A percentile compares a stretch with the other conserved stretches of the same genome.
phyloP scores from a whole-genome alignment of 495 filamentous ascomycete genomes.

The Annulohypoxylon bovei region DNA sequence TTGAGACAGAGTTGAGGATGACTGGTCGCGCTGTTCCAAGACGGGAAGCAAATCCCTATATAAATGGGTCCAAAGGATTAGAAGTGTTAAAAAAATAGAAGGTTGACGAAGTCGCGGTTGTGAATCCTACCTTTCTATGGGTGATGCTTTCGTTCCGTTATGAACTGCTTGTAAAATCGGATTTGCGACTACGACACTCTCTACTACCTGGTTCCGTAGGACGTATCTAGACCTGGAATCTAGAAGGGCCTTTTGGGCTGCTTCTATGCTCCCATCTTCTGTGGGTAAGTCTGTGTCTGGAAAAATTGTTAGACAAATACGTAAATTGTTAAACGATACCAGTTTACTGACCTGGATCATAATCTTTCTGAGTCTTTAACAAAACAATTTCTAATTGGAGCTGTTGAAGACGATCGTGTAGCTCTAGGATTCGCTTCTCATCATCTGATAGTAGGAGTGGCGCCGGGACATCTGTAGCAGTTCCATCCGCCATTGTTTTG shows the following conservation, averaged over 20 bases:
- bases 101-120: background rate
- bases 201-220: slow-evolving; percentile 72
- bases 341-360: slow-evolving; percentile 43
- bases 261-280: slow-evolving; percentile 58
- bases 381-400: slow-evolving; percentile 75
- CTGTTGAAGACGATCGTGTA: slow-evolving; percentile 75
- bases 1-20: slow-evolving; percentile 68
- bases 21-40: slow-evolving; percentile 72
- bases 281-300: slow-evolving; percentile 18
- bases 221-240: slow-evolving; percentile 74
- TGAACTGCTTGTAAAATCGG: slow-evolving; percentile 82
- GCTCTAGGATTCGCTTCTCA: slow-evolving; percentile 70
- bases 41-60: slow-evolving; percentile 70
- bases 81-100: slow-evolving; percentile 3
- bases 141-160: slow-evolving; percentile 69
- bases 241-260: slow-evolving; percentile 71
- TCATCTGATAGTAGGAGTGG: slow-evolving; percentile 65
- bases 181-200: slow-evolving; percentile 72
- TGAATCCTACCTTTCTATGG: slow-evolving; percentile 69
- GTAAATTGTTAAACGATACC: background rate
- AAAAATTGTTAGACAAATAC: slow-evolving; percentile 1
- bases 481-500: slow-evolving; percentile 32
- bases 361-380: slow-evolving; percentile 62
- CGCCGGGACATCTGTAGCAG: slow-evolving; percentile 10
- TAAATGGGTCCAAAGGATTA: slow-evolving; percentile 8